Percentiles rank a stretch among this genome's conserved stretches.
Conservation (phyloP, 768 basidiomycete species). For the Pleurotus eryngii region DNA sequence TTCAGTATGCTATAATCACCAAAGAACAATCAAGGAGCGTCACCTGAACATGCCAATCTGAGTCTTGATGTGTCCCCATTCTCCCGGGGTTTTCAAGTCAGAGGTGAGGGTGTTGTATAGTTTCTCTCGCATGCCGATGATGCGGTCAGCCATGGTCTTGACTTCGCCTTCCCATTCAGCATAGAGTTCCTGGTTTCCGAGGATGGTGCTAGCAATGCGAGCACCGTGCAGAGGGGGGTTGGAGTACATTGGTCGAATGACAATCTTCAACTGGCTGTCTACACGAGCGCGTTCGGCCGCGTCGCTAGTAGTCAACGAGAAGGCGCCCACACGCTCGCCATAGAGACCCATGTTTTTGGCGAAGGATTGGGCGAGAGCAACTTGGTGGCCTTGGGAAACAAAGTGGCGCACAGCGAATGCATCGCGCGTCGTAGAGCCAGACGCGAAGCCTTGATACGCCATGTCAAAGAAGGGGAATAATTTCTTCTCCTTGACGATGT, state of each 20-base stretch:
- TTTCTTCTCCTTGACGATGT: conserved; percentile 82
- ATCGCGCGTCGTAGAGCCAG: conserved; percentile 85
- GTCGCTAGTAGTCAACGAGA: conserved; percentile 73
- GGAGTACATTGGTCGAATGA: conserved; percentile 96
- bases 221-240: conserved; percentile 95
- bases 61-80: conserved; percentile 92
- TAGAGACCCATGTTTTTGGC: conserved; percentile 99
- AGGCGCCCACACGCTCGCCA: conserved; percentile 96
- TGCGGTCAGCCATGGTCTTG: conserved; percentile 92
- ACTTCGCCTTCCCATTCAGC: conserved; percentile 88
- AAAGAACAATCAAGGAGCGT: conserved; percentile 15
- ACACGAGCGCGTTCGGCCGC: conserved; percentile 81
- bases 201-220: conserved; percentile 79
- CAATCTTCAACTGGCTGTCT: conserved; percentile 92
- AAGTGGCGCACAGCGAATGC: conserved; percentile 96
- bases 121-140: conserved; percentile 88
- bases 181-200: conserved; percentile 73
- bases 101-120: conserved; percentile 76
- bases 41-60: conserved; percentile 99
- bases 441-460: conserved; percentile 99
- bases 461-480: conserved; percentile 99
- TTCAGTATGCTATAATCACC: neutral
- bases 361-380: conserved; percentile 92
- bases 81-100: conserved; percentile 84
- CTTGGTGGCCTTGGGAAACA: conserved; percentile 83